Percentiles rank a stretch among this genome's conserved stretches.
Conservation (phyloP, 768 basidiomycete species). For the Leccinum variicolor region DNA sequence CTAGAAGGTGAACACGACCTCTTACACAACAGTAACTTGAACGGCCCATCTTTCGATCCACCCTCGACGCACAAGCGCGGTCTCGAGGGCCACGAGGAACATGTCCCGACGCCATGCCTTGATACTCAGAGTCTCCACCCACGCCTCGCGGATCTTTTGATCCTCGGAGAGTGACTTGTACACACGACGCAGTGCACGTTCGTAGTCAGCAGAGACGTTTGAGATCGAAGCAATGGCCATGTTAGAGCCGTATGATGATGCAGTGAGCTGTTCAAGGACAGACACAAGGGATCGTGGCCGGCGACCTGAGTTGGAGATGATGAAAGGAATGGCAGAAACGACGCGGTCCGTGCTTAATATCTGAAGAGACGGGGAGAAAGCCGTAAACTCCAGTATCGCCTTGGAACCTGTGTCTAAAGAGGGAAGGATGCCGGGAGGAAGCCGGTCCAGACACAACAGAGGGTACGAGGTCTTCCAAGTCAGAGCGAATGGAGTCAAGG, state of each 20-base stretch:
- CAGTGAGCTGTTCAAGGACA: slow-evolving; percentile 36
- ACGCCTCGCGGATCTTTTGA: slow-evolving; percentile 11
- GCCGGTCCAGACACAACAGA: slow-evolving; percentile 23
- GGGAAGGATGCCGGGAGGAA: slow-evolving; percentile 10
- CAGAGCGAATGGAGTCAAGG: slow-evolving; percentile 6
- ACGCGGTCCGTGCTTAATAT: slow-evolving; percentile 37
- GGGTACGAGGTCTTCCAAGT: slow-evolving; percentile 3
- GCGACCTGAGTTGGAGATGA: slow-evolving; percentile 33
- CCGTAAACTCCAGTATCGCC: slow-evolving; percentile 34
- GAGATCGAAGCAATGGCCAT: slow-evolving; percentile 33
- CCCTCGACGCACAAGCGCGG: slow-evolving; percentile 43
- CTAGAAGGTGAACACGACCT: background rate
- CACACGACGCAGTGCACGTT: slow-evolving; percentile 7
- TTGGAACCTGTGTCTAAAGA: slow-evolving; percentile 16
- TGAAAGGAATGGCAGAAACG: slow-evolving; percentile 44
- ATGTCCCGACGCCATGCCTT: slow-evolving; percentile 45
- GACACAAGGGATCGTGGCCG: slow-evolving; percentile 36
- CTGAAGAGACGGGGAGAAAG: slow-evolving; percentile 35
- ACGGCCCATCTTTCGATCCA: slow-evolving; percentile 47
- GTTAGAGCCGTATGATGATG: slow-evolving; percentile 16
- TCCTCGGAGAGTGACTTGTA: slow-evolving; percentile 9
- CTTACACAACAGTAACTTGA: slow-evolving; percentile 19
- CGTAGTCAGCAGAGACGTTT: slow-evolving; percentile 40
- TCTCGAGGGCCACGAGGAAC: slow-evolving; percentile 51
- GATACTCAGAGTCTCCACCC: slow-evolving; percentile 24